A percentile compares a stretch with the other conserved stretches of the same genome.
Conservation (phyloP, 306 rosid species). For the Nissolia schottii region DNA sequence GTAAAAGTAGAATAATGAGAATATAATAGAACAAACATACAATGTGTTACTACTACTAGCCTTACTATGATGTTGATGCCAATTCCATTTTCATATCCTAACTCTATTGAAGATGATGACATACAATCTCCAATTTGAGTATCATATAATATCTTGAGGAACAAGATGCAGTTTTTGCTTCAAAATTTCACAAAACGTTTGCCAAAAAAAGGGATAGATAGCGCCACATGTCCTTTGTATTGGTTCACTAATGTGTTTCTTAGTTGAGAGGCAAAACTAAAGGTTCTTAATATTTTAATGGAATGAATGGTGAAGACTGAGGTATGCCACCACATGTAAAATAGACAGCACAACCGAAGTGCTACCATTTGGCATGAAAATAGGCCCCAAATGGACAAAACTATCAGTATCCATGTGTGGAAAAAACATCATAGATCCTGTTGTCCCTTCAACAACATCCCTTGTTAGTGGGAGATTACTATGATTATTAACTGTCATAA, state of each 20-base stretch:
- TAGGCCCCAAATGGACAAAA: slow-evolving; percentile 29
- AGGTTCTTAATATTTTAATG: slow-evolving; percentile 36
- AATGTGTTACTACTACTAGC: slow-evolving; percentile 2
- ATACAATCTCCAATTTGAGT: slow-evolving; percentile 36
- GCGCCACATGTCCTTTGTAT: slow-evolving; percentile 33
- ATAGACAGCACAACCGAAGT: slow-evolving; percentile 69
- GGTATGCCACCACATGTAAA: slow-evolving; percentile 59
- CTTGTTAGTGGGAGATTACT: slow-evolving; percentile 26
- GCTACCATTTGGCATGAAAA: slow-evolving; percentile 27
- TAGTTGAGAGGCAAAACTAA: slow-evolving; percentile 58
- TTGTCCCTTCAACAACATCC: slow-evolving; percentile 1
- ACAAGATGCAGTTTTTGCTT: slow-evolving; percentile 36
- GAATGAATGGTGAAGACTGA: slow-evolving; percentile 52
- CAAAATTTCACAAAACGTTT: slow-evolving; percentile 41
- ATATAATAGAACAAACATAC: neutral
- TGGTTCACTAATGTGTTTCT: slow-evolving; percentile 45
- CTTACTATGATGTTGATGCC: slow-evolving; percentile 32
- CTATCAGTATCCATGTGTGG: neutral
- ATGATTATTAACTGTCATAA: slow-evolving; percentile 45
- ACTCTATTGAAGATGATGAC: slow-evolving; percentile 25
- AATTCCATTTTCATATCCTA: slow-evolving; percentile 10
- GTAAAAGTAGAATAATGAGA: slow-evolving; percentile 10
- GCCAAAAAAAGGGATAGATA: slow-evolving; percentile 42
- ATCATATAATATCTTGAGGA: slow-evolving; percentile 30
- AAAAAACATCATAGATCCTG: slow-evolving; percentile 30